These are phyloP conservation scores for Areca catechu DNA, from an alignment of 176 grass and related monocot species.

Conservation along the genomic window DNA sequence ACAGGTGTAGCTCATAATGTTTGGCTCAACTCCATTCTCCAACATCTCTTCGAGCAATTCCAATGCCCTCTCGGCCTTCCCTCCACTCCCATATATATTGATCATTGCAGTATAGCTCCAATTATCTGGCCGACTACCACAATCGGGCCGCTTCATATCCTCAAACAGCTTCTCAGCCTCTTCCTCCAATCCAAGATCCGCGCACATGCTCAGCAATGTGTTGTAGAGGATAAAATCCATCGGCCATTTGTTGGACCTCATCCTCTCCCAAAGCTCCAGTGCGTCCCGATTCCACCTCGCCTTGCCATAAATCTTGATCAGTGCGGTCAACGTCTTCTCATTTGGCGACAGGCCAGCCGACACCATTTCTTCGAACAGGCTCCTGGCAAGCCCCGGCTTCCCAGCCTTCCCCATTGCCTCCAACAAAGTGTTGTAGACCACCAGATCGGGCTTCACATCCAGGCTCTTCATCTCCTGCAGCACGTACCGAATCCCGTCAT, in stretches of 20 bases:
- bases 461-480: slow-evolving; percentile 61
- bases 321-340: slow-evolving; percentile 68
- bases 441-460: slow-evolving; percentile 58
- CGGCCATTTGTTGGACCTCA: slow-evolving; percentile 52
- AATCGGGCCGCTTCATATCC: slow-evolving; percentile 53
- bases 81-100: slow-evolving; percentile 68
- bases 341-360: slow-evolving; percentile 52
- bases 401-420: slow-evolving; percentile 64
- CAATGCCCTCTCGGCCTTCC: slow-evolving; percentile 44
- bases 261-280: slow-evolving; percentile 58
- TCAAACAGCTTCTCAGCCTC: slow-evolving; percentile 77
- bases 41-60: slow-evolving; percentile 74
- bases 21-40: slow-evolving; percentile 30
- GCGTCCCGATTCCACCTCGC: slow-evolving; percentile 66
- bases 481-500: slow-evolving; percentile 68
- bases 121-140: slow-evolving; percentile 38
- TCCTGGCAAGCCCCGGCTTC: slow-evolving; percentile 51
- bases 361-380: slow-evolving; percentile 80
- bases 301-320: slow-evolving; percentile 85
- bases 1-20: slow-evolving; percentile 85
- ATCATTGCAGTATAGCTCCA: slow-evolving; percentile 95
- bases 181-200: slow-evolving; percentile 49
- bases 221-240: slow-evolving; percentile 84
- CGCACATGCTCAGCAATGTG: slow-evolving; percentile 89
- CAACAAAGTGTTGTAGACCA: slow-evolving; percentile 90